phyloP scores from a whole-genome alignment of 257 asterid species.

The Solanum verrucosum region DNA sequence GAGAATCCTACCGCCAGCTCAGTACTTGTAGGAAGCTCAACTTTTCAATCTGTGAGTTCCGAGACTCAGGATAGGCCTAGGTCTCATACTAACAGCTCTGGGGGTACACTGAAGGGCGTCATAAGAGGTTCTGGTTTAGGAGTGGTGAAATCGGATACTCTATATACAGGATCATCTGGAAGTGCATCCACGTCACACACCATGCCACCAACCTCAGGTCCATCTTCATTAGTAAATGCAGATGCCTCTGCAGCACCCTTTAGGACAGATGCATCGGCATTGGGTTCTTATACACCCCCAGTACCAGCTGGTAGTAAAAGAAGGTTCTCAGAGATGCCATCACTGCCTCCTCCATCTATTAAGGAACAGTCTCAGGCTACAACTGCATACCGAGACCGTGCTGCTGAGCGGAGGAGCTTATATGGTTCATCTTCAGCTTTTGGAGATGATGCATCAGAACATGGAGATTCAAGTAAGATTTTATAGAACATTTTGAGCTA shows the following conservation, averaged over 20 bases:
- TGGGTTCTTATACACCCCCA: constrained; percentile 64
- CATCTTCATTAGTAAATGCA: constrained; percentile 22
- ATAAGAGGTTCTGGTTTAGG: constrained; percentile 86
- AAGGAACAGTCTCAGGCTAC: constrained; percentile 58
- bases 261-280: constrained; percentile 76
- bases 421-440: constrained; percentile 74
- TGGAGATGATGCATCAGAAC: constrained; percentile 54
- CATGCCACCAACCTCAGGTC: constrained; percentile 25
- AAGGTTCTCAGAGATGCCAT: constrained; percentile 92
- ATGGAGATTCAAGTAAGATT: constrained; percentile 84
- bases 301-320: constrained; percentile 64
- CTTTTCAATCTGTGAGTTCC: constrained; percentile 28
- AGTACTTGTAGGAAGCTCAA: constrained; percentile 25
- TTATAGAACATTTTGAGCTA: constrained; percentile 6
- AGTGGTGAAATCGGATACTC: constrained; percentile 69
- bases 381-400: constrained; percentile 79
- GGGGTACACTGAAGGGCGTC: constrained; percentile 75
- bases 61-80: constrained; percentile 61
- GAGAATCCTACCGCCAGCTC: constrained; percentile 28
- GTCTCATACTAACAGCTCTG: constrained; percentile 37
- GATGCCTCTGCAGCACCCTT: constrained; percentile 58
- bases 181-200: constrained; percentile 26
- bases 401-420: constrained; percentile 93
- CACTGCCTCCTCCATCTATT: constrained; percentile 30
- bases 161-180: constrained; percentile 46